These are phyloP conservation scores for Seiridium cupressi DNA, from an alignment of 2,329 filamentous ascomycete species.

Conservation along the genomic window DNA sequence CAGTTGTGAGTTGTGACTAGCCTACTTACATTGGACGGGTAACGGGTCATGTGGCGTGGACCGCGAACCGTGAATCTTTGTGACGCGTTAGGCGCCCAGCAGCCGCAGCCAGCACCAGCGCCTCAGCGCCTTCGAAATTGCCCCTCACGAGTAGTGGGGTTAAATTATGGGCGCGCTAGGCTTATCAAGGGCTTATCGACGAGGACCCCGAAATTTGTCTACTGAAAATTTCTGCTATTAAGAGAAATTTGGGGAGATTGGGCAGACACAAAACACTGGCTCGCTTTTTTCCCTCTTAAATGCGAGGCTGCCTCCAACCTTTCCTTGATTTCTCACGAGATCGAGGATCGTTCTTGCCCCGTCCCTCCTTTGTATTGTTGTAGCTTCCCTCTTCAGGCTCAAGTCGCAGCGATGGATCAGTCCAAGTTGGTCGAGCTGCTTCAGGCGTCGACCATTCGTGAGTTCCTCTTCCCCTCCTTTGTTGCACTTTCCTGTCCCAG, in stretches of 20 bases:
- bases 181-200: constrained; percentile 8
- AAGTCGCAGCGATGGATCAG: constrained; percentile 63
- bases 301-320: background rate
- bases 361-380: constrained; percentile 5
- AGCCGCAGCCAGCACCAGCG: too few species aligned
- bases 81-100: background rate
- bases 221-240: constrained; percentile 5
- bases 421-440: constrained; percentile 84
- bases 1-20: too few species aligned
- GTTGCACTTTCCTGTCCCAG: background rate
- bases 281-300: background rate
- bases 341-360: constrained; percentile 2
- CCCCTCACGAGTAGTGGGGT: background rate
- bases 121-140: background rate
- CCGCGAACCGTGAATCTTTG: too few species aligned
- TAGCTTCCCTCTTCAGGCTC: background rate
- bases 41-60: too few species aligned
- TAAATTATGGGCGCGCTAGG: background rate
- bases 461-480: constrained; percentile 30
- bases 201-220: constrained; percentile 8
- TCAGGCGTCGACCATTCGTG: constrained; percentile 83
- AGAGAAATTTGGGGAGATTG: constrained; percentile 9
- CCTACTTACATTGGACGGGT: too few species aligned
- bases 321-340: background rate
- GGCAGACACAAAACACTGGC: background rate